A percentile compares a stretch with the other conserved stretches of the same genome.
Evolutionary conservation across 2,329 filamentous ascomycete species (phyloP).

Genomic region (Biscogniauxia sp.): DNA sequence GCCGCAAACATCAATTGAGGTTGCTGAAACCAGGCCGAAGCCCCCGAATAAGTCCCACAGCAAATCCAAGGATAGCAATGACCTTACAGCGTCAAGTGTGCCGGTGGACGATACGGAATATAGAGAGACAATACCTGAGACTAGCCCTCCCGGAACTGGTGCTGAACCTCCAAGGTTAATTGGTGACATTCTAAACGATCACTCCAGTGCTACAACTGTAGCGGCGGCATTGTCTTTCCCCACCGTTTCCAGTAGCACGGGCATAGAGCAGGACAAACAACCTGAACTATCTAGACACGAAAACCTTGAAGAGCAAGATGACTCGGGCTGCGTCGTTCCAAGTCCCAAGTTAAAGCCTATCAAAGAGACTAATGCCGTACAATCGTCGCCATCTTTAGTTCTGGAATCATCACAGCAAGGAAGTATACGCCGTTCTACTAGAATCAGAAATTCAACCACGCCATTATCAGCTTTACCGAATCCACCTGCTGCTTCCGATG

Average conservation of each 20-base stretch:
- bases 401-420: slow-evolving; percentile 25
- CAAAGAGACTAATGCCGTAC: slow-evolving; percentile 4
- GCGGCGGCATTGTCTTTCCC: slow-evolving; percentile 21
- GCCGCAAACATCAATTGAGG: slow-evolving; percentile 7
- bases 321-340: slow-evolving; percentile 3
- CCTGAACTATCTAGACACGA: slow-evolving; percentile 3
- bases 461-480: slow-evolving; percentile 17
- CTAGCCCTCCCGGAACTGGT: slow-evolving; percentile 28
- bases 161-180: slow-evolving; percentile 21
- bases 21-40: slow-evolving; percentile 1
- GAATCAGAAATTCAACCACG: slow-evolving; percentile 17
- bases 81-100: slow-evolving; percentile 8
- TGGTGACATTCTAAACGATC: slow-evolving; percentile 19
- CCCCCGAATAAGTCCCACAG: slow-evolving; percentile 3
- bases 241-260: slow-evolving; percentile 11
- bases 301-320: slow-evolving; percentile 6
- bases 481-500: slow-evolving; percentile 14
- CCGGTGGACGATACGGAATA: slow-evolving; percentile 14
- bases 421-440: slow-evolving; percentile 17
- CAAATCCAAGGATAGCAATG: background rate
- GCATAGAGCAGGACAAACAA: slow-evolving; percentile 10
- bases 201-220: slow-evolving; percentile 21
- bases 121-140: slow-evolving; percentile 33
- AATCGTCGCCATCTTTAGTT: slow-evolving; percentile 25
- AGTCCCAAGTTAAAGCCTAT: background rate